Conservation (phyloP, 371 early-diverging fungal species). For the Phascolomyces articulosus region DNA sequence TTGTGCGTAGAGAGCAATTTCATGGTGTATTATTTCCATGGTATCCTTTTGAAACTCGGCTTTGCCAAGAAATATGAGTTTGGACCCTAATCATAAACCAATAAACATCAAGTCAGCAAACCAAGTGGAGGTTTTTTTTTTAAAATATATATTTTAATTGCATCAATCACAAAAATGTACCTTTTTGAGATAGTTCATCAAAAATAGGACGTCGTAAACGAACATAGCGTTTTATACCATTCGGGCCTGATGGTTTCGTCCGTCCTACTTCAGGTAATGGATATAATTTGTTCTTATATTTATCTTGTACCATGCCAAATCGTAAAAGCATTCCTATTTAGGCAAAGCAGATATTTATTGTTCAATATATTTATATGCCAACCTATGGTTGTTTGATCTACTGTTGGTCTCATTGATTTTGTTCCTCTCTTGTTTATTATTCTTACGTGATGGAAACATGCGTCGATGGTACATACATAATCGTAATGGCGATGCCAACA, state of each 20-base stretch:
- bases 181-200: not conserved
- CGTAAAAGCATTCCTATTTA: not conserved
- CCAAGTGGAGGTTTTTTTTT: no score
- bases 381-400: no score
- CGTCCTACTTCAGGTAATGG: not conserved
- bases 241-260: not conserved
- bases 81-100: not conserved
- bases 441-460: not conserved
- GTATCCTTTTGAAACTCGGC: slow-evolving; percentile 2
- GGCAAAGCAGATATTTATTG: no score
- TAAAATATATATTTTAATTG: not conserved
- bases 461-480: not conserved
- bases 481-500: not conserved
- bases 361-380: no score
- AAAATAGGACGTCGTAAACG: not conserved
- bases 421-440: not conserved
- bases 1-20: not conserved
- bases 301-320: not conserved
- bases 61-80: not conserved
- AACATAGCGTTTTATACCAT: not conserved
- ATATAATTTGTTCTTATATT: not conserved
- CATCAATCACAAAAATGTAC: not conserved
- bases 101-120: no score
- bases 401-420: no score
- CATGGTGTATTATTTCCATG: not conserved